These are phyloP conservation scores for Tulasnella sp. DNA, from an alignment of 768 basidiomycete genomes.

Conservation along the genomic window DNA sequence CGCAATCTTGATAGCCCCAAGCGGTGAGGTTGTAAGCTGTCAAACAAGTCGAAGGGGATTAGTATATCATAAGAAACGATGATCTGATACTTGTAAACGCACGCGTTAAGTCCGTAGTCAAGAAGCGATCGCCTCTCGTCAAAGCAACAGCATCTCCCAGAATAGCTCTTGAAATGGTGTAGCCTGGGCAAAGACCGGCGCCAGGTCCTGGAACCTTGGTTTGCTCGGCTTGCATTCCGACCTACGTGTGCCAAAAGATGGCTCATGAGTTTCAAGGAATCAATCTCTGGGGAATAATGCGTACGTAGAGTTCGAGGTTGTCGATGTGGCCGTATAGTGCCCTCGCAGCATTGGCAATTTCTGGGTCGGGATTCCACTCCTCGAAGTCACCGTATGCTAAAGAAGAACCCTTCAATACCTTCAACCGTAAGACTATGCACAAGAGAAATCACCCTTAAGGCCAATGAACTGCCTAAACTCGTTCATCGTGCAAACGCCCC, in stretches of 20 bases:
- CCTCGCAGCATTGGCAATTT: constrained; percentile 48
- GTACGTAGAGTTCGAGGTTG: constrained; percentile 72
- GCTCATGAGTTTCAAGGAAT: not conserved
- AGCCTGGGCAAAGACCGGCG: constrained; percentile 76
- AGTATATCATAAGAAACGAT: not conserved
- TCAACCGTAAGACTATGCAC: not conserved
- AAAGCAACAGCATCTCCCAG: constrained; percentile 52
- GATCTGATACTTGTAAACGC: constrained; percentile 35
- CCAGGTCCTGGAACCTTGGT: constrained; percentile 61
- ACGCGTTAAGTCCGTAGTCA: constrained; percentile 77
- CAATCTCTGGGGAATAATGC: constrained; percentile 33
- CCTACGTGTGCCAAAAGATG: constrained; percentile 37
- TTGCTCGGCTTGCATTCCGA: constrained; percentile 70
- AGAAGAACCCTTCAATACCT: not conserved
- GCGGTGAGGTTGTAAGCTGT: constrained; percentile 62
- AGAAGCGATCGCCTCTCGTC: constrained; percentile 73
- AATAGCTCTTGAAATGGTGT: constrained; percentile 81
- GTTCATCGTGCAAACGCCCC: constrained; percentile 62
- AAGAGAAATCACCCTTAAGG: constrained; percentile 31
- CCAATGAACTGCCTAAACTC: constrained; percentile 47
- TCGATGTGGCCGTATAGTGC: constrained; percentile 68
- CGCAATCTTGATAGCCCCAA: constrained; percentile 75
- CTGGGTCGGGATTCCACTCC: constrained; percentile 42
- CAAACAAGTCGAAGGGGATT: constrained; percentile 39
- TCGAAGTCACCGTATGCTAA: constrained; percentile 34